Conservation (phyloP, 805 yeast genomes). For the Saccharomycopsis lassenensis region DNA sequence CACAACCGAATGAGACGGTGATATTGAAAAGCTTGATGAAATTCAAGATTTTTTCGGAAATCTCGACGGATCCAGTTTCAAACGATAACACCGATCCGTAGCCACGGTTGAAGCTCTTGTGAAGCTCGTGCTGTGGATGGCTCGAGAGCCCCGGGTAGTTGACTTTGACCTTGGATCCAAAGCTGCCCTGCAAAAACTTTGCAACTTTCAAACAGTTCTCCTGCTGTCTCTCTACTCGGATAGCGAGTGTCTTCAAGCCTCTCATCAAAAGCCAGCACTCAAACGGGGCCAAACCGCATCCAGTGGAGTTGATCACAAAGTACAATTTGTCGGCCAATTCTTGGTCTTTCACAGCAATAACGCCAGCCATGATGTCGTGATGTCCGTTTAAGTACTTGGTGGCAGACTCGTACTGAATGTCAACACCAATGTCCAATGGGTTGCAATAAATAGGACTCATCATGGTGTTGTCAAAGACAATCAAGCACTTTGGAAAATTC, state of each 20-base stretch:
- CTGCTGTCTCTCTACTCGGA: constrained; percentile 84
- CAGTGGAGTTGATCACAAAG: constrained; percentile 78
- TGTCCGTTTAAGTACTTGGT: constrained; percentile 91
- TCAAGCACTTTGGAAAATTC: constrained; percentile 53
- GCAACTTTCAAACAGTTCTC: constrained; percentile 69
- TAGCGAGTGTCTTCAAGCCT: constrained; percentile 80
- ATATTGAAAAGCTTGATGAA: constrained; percentile 70
- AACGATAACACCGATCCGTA: constrained; percentile 84
- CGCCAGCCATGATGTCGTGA: constrained; percentile 96
- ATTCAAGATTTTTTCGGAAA: constrained; percentile 65
- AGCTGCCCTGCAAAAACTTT: constrained; percentile 46
- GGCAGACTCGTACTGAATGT: constrained; percentile 87
- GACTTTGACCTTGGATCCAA: constrained; percentile 67
- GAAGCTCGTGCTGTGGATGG: constrained; percentile 76
- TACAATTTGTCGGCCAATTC: constrained; percentile 59
- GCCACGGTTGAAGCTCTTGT: constrained; percentile 66
- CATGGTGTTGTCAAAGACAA: constrained; percentile 94
- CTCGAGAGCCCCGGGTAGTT: constrained; percentile 76
- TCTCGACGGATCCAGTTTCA: constrained; percentile 67
- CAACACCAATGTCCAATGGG: constrained; percentile 80
- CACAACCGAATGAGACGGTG: constrained; percentile 91
- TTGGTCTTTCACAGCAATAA: constrained; percentile 57
- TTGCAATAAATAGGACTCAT: constrained; percentile 83
- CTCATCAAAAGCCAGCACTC: constrained; percentile 84
- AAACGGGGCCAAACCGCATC: constrained; percentile 85